Evolutionary conservation across 2,329 filamentous ascomycete genomes (phyloP).

Genomic region (Aspergillus glaucus): DNA sequence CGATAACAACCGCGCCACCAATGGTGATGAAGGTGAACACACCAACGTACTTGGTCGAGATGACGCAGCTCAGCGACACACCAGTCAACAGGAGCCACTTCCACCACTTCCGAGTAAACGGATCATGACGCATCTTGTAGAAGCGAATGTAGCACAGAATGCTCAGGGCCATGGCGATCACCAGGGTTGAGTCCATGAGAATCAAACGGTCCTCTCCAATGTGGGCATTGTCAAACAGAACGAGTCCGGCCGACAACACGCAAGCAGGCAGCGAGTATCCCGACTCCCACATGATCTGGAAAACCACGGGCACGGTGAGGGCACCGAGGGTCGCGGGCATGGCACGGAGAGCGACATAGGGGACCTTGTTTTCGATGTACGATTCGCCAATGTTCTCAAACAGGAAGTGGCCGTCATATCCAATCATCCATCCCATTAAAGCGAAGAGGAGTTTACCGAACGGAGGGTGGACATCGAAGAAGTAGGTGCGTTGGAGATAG

Average conservation of each 20-base stretch:
- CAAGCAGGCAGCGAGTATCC: slow-evolving; percentile 94
- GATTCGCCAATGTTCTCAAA: slow-evolving; percentile 99
- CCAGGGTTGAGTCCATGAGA: slow-evolving; percentile 85
- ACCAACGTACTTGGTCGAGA: slow-evolving; percentile 97
- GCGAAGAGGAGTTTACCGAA: slow-evolving; percentile 98
- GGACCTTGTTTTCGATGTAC: slow-evolving; percentile 93
- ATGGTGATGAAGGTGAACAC: slow-evolving; percentile 96
- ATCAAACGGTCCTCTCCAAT: slow-evolving; percentile 95
- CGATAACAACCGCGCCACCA: slow-evolving; percentile 85
- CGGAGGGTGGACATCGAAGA: slow-evolving; percentile 98
- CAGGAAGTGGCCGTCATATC: slow-evolving; percentile 93
- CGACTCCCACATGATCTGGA: slow-evolving; percentile 99
- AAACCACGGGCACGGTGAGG: slow-evolving; percentile 87
- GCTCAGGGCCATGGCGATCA: slow-evolving; percentile 94
- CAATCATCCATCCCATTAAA: slow-evolving; percentile 93
- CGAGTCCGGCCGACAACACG: slow-evolving; percentile 73
- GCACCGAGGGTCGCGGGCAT: slow-evolving; percentile 88
- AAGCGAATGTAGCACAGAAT: slow-evolving; percentile 93
- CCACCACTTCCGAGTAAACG: slow-evolving; percentile 97
- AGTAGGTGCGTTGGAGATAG: slow-evolving; percentile 95
- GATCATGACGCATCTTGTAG: slow-evolving; percentile 85
- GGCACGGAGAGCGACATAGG: slow-evolving; percentile 91
- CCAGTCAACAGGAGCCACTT: slow-evolving; percentile 97
- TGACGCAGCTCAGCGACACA: slow-evolving; percentile 91
- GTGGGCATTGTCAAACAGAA: slow-evolving; percentile 96